Evolutionary conservation across 2,329 filamentous ascomycete genomes (phyloP), one percentile per base, ranked within the genome.

Genomic region (Sporothrix sp.): DNA sequence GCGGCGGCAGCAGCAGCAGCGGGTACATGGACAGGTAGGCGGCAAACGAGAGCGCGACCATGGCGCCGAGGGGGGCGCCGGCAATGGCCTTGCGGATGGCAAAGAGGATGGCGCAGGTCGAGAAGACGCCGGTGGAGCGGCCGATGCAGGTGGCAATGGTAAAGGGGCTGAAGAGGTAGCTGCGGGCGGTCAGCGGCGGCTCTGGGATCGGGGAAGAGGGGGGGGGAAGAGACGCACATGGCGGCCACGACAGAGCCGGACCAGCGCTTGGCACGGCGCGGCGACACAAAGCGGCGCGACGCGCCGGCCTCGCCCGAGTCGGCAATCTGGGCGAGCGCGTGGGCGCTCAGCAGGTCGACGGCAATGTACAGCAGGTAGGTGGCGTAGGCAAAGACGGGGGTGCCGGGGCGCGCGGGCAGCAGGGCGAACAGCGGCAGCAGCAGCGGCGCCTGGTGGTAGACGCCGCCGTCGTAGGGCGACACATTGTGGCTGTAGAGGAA

Each of bases 401-500:
- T 70, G 44, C 81, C 75, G 63, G 83, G 78, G 9, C n/a, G n/a
- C n/a, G n/a, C n/a, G n/a, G 93, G 91, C 39, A 98, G 77, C 39
- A 96, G 76, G 32, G 88, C 87, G 73, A 97, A 96, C 58, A 97
- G 76, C 40, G 91, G 88, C 53, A 98, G 80, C 36, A 98, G 78
- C 51, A 98, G 75, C 43, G 93, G 93, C 37, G 90, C 88, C 74
- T 95, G 76, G 68, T 81, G 76, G 65, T 78, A 83, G 63, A 83
- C 87, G 60, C 93, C 93, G 57, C 93, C 93, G 66, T 98, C 89
- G 70, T 97, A 98, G 1, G 93, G 93, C 54, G 89, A 96, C 52
- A 97, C 87, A 71, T 95, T 94, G 66, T 94, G 87, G 57, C 87
- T 90, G 67, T 97, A 97, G 20, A 98, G 80, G 62, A 95, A 98